Evolutionary conservation across 192 early-diverging fungal species (phyloP), one percentile per base, ranked within the genome.

Genomic region (Entomortierella parvispora): DNA sequence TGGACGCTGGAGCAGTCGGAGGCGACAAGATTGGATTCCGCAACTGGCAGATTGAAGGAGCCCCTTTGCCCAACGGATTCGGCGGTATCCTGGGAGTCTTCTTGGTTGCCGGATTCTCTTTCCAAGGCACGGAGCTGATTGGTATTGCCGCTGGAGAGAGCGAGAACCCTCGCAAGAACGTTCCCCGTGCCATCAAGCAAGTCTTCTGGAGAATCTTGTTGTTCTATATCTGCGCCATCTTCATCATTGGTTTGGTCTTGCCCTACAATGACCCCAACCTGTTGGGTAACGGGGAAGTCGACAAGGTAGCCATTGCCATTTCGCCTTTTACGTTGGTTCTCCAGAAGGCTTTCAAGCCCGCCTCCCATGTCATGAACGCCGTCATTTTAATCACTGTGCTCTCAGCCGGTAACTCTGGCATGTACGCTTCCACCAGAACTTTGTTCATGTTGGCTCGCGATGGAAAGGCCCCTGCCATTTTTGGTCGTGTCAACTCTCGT

Each of bases 81-180:
- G 85, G 82, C 25, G 80, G 83, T 43, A 80, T 88, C 56, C 67
- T 85, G n/a, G 91, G 89, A n/a, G 79, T 92, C 26, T 62, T 93
- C 42, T 85, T 80, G 63, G 82, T 85, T 1, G 93, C 94, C 17
- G 89, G 87, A 26, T 95, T 93, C 68, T 89, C 92, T 47, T 92
- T 92, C 69, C 90, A 91, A 76, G 95, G 95, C 20, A 94, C 94
- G 1, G 95, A 96, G 65, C 81, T 97, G n/a, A 89, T 95, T 45
- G 95, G 94, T 47, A 87, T 97, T 44, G 91, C 93, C 9, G 93
- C 93, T 20, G 95, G 93, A 57, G 95, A 97, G 80, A 87, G 88
- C 51, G 84, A 82, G 28, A 95, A 93, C 78, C 70, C 61, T 29
- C 37, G 37, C 44, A 59, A 59, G 29, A 84, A 87, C 31, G 90